Conservation (phyloP, 495 filamentous ascomycete species). For the Copromyces sp. region DNA sequence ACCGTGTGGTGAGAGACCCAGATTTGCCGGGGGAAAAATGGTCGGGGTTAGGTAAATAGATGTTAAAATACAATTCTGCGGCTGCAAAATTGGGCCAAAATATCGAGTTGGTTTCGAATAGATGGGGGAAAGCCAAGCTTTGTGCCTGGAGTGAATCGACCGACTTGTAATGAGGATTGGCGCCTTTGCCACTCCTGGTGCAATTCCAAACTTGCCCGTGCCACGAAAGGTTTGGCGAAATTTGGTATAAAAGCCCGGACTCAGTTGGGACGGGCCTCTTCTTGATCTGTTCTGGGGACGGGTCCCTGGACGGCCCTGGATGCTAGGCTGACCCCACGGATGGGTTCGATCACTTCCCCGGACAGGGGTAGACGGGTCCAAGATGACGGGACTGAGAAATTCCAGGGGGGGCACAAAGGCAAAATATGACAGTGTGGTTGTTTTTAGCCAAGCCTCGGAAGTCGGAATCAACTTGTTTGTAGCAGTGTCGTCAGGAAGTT, state of each 20-base stretch:
- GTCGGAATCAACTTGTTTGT: background rate
- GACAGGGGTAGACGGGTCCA: slow-evolving; percentile 6
- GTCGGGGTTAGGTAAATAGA: background rate
- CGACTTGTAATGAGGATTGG: background rate
- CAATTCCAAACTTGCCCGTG: slow-evolving; percentile 4
- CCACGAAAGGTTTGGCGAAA: slow-evolving; percentile 12
- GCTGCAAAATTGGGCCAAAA: background rate
- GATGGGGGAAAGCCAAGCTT: background rate
- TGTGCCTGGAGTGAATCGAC: background rate
- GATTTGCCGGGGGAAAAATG: background rate
- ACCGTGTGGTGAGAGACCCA: background rate
- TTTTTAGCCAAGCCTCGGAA: slow-evolving; percentile 1
- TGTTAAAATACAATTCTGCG: background rate
- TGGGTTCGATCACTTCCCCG: slow-evolving; percentile 2
- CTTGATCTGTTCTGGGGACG: slow-evolving; percentile 1
- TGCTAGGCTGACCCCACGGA: background rate
- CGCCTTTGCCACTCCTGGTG: slow-evolving; percentile 4
- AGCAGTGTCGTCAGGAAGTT: background rate
- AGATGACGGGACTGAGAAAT: background rate
- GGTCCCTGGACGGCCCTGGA: background rate
- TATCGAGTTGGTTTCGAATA: background rate
- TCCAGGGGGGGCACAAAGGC: slow-evolving; percentile 6
- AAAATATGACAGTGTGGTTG: slow-evolving; percentile 1
- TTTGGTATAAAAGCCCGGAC: slow-evolving; percentile 5
- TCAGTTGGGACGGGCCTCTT: slow-evolving; percentile 2